A percentile compares a stretch with the other conserved stretches of the same genome.
These are phyloP conservation scores for Perilla frutescens DNA, from an alignment of 257 asterid species.

Conservation along the genomic window DNA sequence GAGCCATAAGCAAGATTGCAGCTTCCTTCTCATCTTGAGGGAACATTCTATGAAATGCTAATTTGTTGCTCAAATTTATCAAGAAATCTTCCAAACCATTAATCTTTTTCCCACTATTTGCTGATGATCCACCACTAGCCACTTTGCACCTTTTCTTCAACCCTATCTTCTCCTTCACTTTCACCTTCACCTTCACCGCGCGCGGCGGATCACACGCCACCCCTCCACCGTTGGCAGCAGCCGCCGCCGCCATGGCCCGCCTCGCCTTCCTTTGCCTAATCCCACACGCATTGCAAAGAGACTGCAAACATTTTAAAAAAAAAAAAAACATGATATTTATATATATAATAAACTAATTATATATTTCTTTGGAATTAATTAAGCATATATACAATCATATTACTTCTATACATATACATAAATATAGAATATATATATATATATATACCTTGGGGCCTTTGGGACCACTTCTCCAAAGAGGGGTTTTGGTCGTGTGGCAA, in stretches of 20 bases:
- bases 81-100: constrained; percentile 77
- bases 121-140: constrained; percentile 18
- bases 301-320: constrained; percentile 40
- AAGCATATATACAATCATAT: no score
- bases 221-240: constrained; percentile 30
- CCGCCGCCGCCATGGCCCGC: constrained; percentile 75
- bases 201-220: constrained; percentile 32
- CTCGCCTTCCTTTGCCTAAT: constrained; percentile 93
- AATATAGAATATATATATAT: not conserved
- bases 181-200: constrained; percentile 57
- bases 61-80: constrained; percentile 67
- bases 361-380: no score
- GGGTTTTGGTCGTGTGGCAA: constrained; percentile 96
- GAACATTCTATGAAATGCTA: constrained; percentile 68
- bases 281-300: constrained; percentile 98
- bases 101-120: constrained; percentile 35
- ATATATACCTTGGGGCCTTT: constrained; percentile 85
- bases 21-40: constrained; percentile 98
- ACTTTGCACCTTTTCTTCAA: constrained; percentile 65
- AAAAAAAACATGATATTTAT: not conserved
- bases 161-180: constrained; percentile 39
- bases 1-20: constrained; percentile 89
- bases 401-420: no score
- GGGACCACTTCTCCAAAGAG: constrained; percentile 99
- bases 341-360: no score